A percentile compares a stretch with the other conserved stretches of the same genome.
Conservation (phyloP, 805 yeast genomes). For the Cyberlindnera xylosilytica region DNA sequence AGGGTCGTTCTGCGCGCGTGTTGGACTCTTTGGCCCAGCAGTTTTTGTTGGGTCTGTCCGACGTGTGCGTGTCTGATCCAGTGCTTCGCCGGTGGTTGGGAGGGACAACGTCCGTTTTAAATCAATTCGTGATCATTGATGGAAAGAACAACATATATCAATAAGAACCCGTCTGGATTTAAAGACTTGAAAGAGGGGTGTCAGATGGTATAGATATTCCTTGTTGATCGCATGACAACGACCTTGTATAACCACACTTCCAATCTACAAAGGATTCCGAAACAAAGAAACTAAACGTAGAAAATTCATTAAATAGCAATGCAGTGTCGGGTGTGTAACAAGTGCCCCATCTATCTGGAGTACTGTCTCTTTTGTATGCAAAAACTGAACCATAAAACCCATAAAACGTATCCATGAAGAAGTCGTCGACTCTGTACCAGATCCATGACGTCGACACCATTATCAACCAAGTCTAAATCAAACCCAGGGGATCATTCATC, state of each 20-base stretch:
- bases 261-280: background rate
- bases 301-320: too few relatives aligned
- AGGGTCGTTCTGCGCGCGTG: conserved; percentile 2
- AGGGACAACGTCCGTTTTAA: conserved; percentile 14
- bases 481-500: too few relatives aligned
- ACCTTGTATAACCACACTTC: background rate
- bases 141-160: conserved; percentile 18
- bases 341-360: too few relatives aligned
- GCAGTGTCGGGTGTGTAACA: too few relatives aligned
- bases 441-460: too few relatives aligned
- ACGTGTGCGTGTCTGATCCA: conserved; percentile 4
- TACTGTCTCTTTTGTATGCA: too few relatives aligned
- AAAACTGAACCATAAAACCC: too few relatives aligned
- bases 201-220: conserved; percentile 28
- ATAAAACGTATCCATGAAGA: too few relatives aligned
- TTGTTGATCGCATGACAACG: background rate
- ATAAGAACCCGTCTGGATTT: conserved; percentile 28
- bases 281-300: too few relatives aligned
- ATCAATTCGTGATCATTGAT: conserved; percentile 22
- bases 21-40: conserved; percentile 1
- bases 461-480: too few relatives aligned
- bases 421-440: too few relatives aligned
- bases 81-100: conserved; percentile 5
- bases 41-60: conserved; percentile 8
- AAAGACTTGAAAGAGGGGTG: conserved; percentile 29